phyloP scores from a whole-genome alignment of 805 yeast genomes.

The Kazachstania bromeliacearum region DNA sequence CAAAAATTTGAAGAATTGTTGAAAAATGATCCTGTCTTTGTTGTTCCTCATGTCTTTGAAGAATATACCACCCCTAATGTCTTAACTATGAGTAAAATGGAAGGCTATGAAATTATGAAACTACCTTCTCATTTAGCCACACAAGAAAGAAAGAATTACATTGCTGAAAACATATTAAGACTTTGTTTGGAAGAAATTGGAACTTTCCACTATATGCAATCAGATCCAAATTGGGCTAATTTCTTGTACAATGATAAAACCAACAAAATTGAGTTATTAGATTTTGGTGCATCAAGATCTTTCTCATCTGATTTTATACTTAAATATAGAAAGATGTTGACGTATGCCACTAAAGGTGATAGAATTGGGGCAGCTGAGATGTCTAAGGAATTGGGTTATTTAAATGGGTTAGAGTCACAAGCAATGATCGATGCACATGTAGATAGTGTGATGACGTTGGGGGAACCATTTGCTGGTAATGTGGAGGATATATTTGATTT shows the following conservation, averaged over 20 bases:
- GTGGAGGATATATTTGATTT: slow-evolving; percentile 49
- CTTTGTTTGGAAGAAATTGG: slow-evolving; percentile 81
- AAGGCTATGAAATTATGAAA: slow-evolving; percentile 73
- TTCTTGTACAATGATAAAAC: slow-evolving; percentile 72
- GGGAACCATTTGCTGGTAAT: slow-evolving; percentile 70
- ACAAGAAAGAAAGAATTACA: slow-evolving; percentile 68
- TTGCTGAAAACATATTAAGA: slow-evolving; percentile 79
- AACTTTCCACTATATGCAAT: slow-evolving; percentile 84
- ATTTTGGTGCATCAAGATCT: slow-evolving; percentile 91
- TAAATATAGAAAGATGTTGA: slow-evolving; percentile 60
- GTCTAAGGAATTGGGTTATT: slow-evolving; percentile 70
- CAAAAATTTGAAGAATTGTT: slow-evolving; percentile 57
- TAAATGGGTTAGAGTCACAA: slow-evolving; percentile 83
- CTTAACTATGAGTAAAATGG: slow-evolving; percentile 81
- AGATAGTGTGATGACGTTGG: slow-evolving; percentile 80
- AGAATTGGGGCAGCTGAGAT: slow-evolving; percentile 51
- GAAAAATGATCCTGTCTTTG: slow-evolving; percentile 51
- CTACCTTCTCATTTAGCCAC: slow-evolving; percentile 44
- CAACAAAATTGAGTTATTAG: slow-evolving; percentile 71
- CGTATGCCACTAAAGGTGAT: slow-evolving; percentile 67
- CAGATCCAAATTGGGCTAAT: slow-evolving; percentile 99
- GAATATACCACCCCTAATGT: slow-evolving; percentile 73
- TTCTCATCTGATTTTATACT: slow-evolving; percentile 58
- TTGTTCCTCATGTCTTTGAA: slow-evolving; percentile 73
- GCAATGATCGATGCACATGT: slow-evolving; percentile 89